A percentile compares a stretch with the other conserved stretches of the same genome.
These are phyloP conservation scores for Apiotrichum domesticum DNA, from an alignment of 1,284 basidiomycete species.

Conservation along the genomic window DNA sequence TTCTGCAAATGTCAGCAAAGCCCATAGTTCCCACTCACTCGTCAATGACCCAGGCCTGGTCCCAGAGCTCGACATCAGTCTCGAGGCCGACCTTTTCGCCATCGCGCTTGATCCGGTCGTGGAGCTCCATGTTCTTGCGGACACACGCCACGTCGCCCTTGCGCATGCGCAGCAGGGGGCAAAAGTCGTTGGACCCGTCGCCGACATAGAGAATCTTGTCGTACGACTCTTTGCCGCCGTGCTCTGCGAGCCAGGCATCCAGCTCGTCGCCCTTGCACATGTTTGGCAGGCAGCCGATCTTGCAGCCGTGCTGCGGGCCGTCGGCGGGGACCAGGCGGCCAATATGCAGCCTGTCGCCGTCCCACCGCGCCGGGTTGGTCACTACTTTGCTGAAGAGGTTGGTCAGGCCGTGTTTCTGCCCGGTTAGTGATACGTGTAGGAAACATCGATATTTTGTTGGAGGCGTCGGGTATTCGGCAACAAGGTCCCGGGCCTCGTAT, in stretches of 20 bases:
- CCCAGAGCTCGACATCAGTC: constrained; percentile 73
- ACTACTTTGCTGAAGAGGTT: constrained; percentile 76
- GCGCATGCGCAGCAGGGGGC: constrained; percentile 75
- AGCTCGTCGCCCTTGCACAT: constrained; percentile 99
- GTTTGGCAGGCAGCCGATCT: constrained; percentile 85
- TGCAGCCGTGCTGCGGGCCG: constrained; percentile 75
- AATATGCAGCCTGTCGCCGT: constrained; percentile 68
- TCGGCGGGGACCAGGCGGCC: constrained; percentile 67
- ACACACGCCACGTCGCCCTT: constrained; percentile 60
- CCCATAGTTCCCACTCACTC: constrained; percentile 47
- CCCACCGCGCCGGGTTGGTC: constrained; percentile 87
- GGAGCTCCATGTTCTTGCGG: constrained; percentile 66
- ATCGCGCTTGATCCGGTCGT: constrained; percentile 65
- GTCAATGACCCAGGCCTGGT: constrained; percentile 89
- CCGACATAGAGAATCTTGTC: constrained; percentile 87
- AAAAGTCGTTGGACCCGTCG: constrained; percentile 93
- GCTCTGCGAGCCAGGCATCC: constrained; percentile 66
- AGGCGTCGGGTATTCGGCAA: too few species aligned
- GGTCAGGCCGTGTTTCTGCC: constrained; percentile 56
- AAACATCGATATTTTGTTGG: too few species aligned
- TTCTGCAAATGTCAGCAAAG: background rate
- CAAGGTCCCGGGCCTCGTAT: too few species aligned
- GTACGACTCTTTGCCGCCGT: constrained; percentile 56
- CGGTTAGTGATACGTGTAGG: too few species aligned
- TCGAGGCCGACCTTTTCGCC: constrained; percentile 60